Conservation (phyloP, 805 yeast species). For the Ogataea pilisensis region DNA sequence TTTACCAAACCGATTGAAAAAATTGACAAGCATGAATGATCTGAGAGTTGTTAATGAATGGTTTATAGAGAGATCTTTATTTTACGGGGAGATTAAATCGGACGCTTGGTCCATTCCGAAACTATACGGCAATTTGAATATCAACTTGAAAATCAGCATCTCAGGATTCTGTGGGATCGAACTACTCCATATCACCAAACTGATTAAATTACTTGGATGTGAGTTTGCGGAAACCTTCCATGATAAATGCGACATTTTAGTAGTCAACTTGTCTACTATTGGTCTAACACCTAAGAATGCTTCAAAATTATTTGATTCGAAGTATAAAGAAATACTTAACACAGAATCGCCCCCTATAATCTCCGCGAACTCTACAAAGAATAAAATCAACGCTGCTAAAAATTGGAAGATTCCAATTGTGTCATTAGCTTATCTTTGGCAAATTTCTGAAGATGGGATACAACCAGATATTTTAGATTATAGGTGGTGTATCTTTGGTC, state of each 20-base stretch:
- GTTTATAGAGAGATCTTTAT: constrained; percentile 31
- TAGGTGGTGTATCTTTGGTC: constrained; percentile 54
- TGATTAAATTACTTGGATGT: constrained; percentile 53
- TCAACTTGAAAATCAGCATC: constrained; percentile 30
- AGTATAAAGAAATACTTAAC: constrained; percentile 28
- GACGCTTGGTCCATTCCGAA: constrained; percentile 30
- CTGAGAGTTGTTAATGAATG: constrained; percentile 30
- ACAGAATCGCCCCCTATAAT: constrained; percentile 4
- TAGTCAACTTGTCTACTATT: constrained; percentile 48
- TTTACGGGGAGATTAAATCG: constrained; percentile 11
- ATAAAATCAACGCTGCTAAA: constrained; percentile 56
- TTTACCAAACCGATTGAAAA: constrained; percentile 16
- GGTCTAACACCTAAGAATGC: constrained; percentile 38
- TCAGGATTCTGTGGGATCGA: constrained; percentile 31
- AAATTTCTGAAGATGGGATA: constrained; percentile 35
- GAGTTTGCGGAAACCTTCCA: constrained; percentile 46
- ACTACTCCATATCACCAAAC: constrained; percentile 40
- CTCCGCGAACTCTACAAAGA: constrained; percentile 39
- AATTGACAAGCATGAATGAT: constrained; percentile 17
- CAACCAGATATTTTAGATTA: constrained; percentile 41
- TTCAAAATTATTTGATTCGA: constrained; percentile 38
- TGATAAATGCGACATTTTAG: constrained; percentile 48
- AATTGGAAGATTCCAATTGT: constrained; percentile 56
- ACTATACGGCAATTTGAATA: constrained; percentile 23
- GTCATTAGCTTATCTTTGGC: constrained; percentile 52